phyloP scores from a whole-genome alignment of 2,329 filamentous ascomycete genomes.

The Fusarium redolens region DNA sequence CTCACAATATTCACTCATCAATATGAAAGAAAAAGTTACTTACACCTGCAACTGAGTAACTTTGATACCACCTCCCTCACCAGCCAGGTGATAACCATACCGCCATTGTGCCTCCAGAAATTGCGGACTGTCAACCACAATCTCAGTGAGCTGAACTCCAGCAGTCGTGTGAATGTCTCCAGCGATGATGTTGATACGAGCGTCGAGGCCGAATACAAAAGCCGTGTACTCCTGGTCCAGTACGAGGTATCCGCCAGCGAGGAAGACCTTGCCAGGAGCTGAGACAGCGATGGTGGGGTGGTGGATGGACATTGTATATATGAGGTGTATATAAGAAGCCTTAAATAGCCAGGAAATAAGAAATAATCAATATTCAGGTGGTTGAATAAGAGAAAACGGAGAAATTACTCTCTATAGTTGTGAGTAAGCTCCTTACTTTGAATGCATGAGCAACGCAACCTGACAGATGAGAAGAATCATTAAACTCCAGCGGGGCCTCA shows the following conservation, averaged over 20 bases:
- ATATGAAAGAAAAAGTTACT: slow-evolving; percentile 53
- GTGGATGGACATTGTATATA: slow-evolving; percentile 30
- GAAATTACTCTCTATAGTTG: neutral
- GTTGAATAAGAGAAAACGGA: neutral
- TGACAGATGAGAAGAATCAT: slow-evolving; percentile 31
- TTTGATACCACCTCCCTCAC: slow-evolving; percentile 80
- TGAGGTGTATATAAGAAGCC: slow-evolving; percentile 1
- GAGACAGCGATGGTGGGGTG: slow-evolving; percentile 73
- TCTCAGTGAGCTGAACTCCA: slow-evolving; percentile 74
- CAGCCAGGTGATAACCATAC: slow-evolving; percentile 79
- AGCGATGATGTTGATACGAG: slow-evolving; percentile 74
- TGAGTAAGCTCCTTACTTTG: slow-evolving; percentile 35
- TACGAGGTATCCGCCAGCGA: slow-evolving; percentile 94
- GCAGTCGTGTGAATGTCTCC: slow-evolving; percentile 67
- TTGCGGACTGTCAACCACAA: slow-evolving; percentile 91
- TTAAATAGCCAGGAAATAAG: neutral
- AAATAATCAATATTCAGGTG: no score
- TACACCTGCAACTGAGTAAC: slow-evolving; percentile 84
- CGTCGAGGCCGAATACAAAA: slow-evolving; percentile 74
- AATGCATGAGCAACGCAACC: slow-evolving; percentile 13
- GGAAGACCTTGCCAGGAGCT: slow-evolving; percentile 94
- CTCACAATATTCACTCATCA: neutral
- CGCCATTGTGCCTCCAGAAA: slow-evolving; percentile 89
- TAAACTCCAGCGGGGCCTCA: slow-evolving; percentile 37
- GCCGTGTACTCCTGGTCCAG: slow-evolving; percentile 89